phyloP scores from a whole-genome alignment of 345 rosid genomes.

The Anacardium occidentale region DNA sequence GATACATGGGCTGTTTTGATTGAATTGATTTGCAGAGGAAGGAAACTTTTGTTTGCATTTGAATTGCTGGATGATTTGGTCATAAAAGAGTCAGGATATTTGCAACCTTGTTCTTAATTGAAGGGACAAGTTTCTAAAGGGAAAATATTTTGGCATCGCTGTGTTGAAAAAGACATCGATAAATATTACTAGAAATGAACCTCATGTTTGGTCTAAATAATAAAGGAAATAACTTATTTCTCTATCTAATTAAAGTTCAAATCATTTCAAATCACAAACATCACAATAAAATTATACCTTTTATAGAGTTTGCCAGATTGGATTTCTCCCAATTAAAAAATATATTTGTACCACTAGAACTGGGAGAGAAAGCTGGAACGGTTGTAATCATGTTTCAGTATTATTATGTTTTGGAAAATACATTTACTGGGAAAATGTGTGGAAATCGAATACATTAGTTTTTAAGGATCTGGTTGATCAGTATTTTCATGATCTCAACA shows the following conservation, averaged over 20 bases:
- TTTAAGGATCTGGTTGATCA: neutral
- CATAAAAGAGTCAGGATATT: neutral
- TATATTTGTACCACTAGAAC: too few relatives aligned
- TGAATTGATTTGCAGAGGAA: constrained; percentile 64
- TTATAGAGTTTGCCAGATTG: too few relatives aligned
- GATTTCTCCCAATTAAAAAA: too few relatives aligned
- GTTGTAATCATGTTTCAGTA: neutral
- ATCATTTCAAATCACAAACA: too few relatives aligned
- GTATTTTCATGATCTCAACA: too few relatives aligned
- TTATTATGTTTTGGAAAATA: neutral
- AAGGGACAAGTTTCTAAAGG: neutral
- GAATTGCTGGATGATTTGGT: constrained; percentile 57
- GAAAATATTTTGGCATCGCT: neutral
- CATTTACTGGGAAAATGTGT: neutral
- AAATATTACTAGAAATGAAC: neutral
- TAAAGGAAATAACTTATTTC: too few relatives aligned
- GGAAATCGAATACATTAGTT: too few relatives aligned
- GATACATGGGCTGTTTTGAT: constrained; percentile 58
- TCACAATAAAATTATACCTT: too few relatives aligned
- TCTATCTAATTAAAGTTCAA: too few relatives aligned
- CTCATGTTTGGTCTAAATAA: too few relatives aligned
- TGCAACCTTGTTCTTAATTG: neutral
- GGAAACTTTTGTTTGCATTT: constrained; percentile 57
- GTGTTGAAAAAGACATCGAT: neutral
- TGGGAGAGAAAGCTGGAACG: neutral